These are phyloP conservation scores for Taxillus chinensis DNA, from an alignment of 164 flowering plant genomes.

Conservation along the genomic window DNA sequence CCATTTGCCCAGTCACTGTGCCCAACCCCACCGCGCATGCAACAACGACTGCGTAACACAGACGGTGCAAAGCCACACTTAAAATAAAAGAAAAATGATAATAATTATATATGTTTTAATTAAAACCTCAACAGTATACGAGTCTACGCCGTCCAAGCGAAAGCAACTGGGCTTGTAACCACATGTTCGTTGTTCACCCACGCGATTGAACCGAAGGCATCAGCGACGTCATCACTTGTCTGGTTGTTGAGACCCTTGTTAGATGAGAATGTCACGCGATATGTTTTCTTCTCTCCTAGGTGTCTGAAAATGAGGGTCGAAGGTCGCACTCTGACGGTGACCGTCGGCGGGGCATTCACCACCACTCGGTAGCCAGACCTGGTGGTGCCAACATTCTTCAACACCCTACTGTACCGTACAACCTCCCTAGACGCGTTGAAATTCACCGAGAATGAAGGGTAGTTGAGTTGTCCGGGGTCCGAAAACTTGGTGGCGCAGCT, in stretches of 20 bases:
- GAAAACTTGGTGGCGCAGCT: not conserved
- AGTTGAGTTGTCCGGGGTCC: not conserved
- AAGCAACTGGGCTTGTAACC: constrained; percentile 71
- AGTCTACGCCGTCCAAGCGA: constrained; percentile 29
- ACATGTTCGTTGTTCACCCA: constrained; percentile 51
- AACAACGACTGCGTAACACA: too few species aligned
- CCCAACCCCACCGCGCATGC: too few species aligned
- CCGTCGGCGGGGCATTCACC: constrained; percentile 31
- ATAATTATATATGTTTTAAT: too few species aligned
- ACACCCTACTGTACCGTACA: constrained; percentile 47
- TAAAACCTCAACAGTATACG: too few species aligned
- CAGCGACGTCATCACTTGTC: not conserved
- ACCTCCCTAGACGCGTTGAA: constrained; percentile 31
- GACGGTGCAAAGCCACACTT: too few species aligned
- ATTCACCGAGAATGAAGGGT: constrained; percentile 55
- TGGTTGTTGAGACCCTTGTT: constrained; percentile 14
- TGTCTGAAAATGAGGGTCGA: constrained; percentile 35
- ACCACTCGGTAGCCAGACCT: constrained; percentile 37
- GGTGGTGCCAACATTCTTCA: constrained; percentile 69
- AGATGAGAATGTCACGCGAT: constrained; percentile 57
- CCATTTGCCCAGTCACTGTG: too few species aligned
- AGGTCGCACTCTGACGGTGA: constrained; percentile 51
- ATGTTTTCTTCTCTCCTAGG: constrained; percentile 53
- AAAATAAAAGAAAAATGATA: too few species aligned
- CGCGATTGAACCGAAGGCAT: constrained; percentile 48